These are phyloP conservation scores for Neonectria sp. DNA, from an alignment of 2,329 filamentous ascomycete genomes.

Conservation along the genomic window DNA sequence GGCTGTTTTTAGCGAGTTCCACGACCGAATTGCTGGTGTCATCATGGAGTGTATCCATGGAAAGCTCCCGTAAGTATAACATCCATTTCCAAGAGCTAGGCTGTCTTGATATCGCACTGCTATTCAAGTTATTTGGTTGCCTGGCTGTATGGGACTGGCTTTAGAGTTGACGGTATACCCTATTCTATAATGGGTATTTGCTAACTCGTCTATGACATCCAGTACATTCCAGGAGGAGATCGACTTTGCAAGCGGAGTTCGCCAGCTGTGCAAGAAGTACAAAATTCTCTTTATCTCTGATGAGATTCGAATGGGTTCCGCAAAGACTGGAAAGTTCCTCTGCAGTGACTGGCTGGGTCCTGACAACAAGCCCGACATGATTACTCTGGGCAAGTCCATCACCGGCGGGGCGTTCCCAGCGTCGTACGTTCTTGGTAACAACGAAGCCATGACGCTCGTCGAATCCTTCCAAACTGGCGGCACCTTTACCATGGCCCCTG, in stretches of 20 bases:
- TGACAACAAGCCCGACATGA: conserved; percentile 42
- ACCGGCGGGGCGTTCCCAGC: conserved; percentile 34
- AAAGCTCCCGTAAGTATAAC: conserved; percentile 13
- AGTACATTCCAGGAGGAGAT: conserved; percentile 31
- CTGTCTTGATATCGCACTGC: too few species aligned
- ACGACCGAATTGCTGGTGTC: conserved; percentile 23
- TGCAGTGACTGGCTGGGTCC: conserved; percentile 38
- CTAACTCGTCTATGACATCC: neutral
- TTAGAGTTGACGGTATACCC: too few species aligned
- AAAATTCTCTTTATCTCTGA: conserved; percentile 43
- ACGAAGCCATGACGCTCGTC: conserved; percentile 30
- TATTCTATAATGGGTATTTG: too few species aligned
- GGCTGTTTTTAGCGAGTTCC: conserved; percentile 20
- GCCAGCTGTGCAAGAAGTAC: conserved; percentile 33
- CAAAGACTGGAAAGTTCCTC: conserved; percentile 44
- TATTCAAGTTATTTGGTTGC: too few species aligned
- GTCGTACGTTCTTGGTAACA: conserved; percentile 33
- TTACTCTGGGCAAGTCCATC: conserved; percentile 41
- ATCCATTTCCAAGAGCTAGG: too few species aligned
- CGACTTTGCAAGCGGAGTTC: conserved; percentile 23
- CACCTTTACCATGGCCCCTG: conserved; percentile 34
- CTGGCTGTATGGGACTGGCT: too few species aligned
- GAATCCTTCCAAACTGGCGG: conserved; percentile 21
- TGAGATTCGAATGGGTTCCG: conserved; percentile 41
- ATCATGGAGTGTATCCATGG: conserved; percentile 31